Evolutionary conservation across 2,329 filamentous ascomycete species (phyloP), one percentile per base, ranked within the genome.

Genomic region (Plenodomus biglobosus): DNA sequence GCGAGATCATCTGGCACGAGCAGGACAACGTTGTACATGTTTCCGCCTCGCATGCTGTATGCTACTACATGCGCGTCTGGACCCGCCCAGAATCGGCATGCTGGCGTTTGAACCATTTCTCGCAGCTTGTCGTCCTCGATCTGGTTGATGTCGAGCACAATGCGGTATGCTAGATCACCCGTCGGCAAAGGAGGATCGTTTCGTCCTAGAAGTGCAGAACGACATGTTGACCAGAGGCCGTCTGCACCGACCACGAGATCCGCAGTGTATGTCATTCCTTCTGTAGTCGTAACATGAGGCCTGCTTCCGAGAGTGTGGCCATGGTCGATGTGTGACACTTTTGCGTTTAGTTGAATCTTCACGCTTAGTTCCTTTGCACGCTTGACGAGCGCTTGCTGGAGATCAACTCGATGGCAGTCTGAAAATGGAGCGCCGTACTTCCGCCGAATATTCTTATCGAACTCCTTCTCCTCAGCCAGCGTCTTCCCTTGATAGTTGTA

Each of bases 11-110:
- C 85, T 0, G 86, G 85, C 8, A 82, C 79, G 1, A 87, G 70
- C 1, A 88, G 70, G 0, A 88, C 85, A 4, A 89, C 76, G 48
- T 88, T 88, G 55, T 82, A 85, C 74, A 85, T 78, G 0, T 73
- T 71, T 0, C 84, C 83, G 0, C 73, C 77, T 1, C 82, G 76
- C 42, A 88, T 62, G 0, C 82, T 82, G 65, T 88, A 88, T 0
- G 78, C 80, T 0, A 87, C 81, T 0, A 78, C 82, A 58, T 88
- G 85, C 1, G 80, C 75, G 1, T 75, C 75, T 0, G 84, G 82
- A 0, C 85, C 85, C 8, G 84, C 73, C 85, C 85, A 88, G 61
- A 85, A 83, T 55, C 83, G 76, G 10, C 79, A 76, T 1, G 74
- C 71, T 0, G 80, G 78, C 0, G 78, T 77, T 7, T 73, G 63